Evolutionary conservation across 2,329 filamentous ascomycete genomes (phyloP).

Genomic region (Akanthomyces uredinophilus): DNA sequence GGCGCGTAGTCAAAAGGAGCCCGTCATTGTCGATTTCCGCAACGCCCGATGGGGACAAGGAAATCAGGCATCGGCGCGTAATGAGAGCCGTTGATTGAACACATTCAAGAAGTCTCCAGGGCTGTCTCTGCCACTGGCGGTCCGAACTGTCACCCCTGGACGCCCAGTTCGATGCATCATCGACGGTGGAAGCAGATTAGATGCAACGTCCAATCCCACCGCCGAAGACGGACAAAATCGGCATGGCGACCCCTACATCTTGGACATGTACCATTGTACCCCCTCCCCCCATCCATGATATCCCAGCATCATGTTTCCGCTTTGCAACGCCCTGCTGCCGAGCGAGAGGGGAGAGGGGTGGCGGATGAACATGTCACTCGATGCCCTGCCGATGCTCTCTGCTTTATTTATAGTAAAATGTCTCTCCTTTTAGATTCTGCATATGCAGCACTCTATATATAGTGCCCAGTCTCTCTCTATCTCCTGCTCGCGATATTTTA

Average conservation of each 20-base stretch:
- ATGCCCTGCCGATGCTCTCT: background rate
- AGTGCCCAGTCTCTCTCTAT: background rate
- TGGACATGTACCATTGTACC: too few species aligned
- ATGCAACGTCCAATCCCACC: background rate
- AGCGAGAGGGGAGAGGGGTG: background rate
- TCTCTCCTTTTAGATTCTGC: background rate
- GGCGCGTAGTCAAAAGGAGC: background rate
- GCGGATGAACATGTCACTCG: background rate
- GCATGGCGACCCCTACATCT: too few species aligned
- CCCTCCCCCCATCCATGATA: too few species aligned
- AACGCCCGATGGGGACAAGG: background rate
- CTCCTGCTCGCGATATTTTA: too few species aligned
- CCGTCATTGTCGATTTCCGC: background rate
- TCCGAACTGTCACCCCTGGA: background rate
- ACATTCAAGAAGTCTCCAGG: background rate
- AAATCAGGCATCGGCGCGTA: background rate
- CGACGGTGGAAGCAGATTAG: too few species aligned
- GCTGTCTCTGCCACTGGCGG: background rate
- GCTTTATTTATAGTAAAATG: background rate
- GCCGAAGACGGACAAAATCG: too few species aligned
- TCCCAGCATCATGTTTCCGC: too few species aligned
- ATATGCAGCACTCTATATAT: background rate
- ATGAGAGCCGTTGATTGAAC: background rate
- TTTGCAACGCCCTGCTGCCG: too few species aligned
- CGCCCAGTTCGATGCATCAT: background rate